These are phyloP conservation scores for Capsicum rhomboideum DNA, from an alignment of 257 asterid genomes.

Conservation along the genomic window DNA sequence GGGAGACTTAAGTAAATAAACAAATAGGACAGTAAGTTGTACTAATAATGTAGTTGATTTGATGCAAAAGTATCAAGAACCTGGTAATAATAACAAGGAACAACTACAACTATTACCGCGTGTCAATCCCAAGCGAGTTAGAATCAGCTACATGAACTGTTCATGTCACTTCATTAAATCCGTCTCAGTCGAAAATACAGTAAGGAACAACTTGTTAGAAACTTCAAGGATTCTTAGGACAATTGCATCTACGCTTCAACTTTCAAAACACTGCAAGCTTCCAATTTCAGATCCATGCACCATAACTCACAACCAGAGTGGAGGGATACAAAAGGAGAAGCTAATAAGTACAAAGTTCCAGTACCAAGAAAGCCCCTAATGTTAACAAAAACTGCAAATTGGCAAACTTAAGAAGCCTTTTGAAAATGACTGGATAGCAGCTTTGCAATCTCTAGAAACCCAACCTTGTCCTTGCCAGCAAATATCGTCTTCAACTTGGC, in stretches of 20 bases:
- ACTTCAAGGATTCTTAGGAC: background rate
- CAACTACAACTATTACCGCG: background rate
- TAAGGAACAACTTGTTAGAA: background rate
- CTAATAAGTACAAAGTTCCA: background rate
- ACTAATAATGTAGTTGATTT: background rate
- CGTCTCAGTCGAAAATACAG: background rate
- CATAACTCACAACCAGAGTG: background rate
- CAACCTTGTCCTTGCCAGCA: constrained; percentile 48
- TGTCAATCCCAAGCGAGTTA: background rate
- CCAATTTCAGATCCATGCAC: background rate
- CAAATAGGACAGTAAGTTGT: background rate
- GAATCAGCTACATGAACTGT: background rate
- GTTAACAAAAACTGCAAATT: background rate
- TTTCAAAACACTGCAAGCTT: background rate
- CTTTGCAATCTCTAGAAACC: constrained; percentile 40
- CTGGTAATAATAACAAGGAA: background rate
- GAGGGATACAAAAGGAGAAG: background rate
- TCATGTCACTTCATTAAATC: background rate
- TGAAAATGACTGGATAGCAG: constrained; percentile 44
- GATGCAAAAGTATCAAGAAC: background rate
- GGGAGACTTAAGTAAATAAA: background rate
- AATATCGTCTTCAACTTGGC: constrained; percentile 53
- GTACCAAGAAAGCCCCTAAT: background rate
- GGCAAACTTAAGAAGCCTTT: constrained; percentile 21
- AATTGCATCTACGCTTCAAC: background rate